Evolutionary conservation across 129 eudicot genomes (phyloP).

Genomic region (Escallonia herrerae): DNA sequence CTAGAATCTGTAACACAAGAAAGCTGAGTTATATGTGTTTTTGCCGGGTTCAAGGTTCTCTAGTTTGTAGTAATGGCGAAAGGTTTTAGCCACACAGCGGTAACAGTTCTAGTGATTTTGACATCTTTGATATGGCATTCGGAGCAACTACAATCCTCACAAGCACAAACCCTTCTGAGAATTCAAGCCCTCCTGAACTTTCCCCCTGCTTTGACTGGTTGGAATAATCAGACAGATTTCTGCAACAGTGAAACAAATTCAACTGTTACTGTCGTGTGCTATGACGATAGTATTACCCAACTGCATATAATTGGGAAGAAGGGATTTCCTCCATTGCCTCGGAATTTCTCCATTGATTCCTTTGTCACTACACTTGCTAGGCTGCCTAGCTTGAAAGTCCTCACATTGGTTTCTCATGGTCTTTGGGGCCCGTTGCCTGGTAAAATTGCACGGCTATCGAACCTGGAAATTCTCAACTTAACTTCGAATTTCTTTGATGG

Average conservation of each 20-base stretch:
- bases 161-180: constrained; percentile 51
- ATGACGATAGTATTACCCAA: constrained; percentile 68
- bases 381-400: constrained; percentile 72
- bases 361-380: constrained; percentile 46
- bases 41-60: constrained; percentile 3
- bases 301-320: constrained; percentile 54
- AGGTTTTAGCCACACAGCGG: constrained; percentile 3
- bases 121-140: constrained; percentile 23
- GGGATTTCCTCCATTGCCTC: constrained; percentile 50
- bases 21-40: not conserved
- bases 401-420: constrained; percentile 82
- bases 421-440: constrained; percentile 68
- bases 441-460: constrained; percentile 34
- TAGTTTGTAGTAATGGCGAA: constrained; percentile 30
- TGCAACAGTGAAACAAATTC: constrained; percentile 55
- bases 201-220: constrained; percentile 44
- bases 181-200: constrained; percentile 52
- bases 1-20: not conserved
- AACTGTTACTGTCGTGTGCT: constrained; percentile 64
- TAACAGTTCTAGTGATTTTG: constrained; percentile 27
- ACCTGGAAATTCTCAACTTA: constrained; percentile 70
- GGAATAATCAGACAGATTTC: constrained; percentile 60
- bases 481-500: constrained; percentile 70
- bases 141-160: constrained; percentile 44
- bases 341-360: constrained; percentile 57